Evolutionary conservation across 2,329 filamentous ascomycete species (phyloP).

Genomic region (Neodidymelliopsis sp.): DNA sequence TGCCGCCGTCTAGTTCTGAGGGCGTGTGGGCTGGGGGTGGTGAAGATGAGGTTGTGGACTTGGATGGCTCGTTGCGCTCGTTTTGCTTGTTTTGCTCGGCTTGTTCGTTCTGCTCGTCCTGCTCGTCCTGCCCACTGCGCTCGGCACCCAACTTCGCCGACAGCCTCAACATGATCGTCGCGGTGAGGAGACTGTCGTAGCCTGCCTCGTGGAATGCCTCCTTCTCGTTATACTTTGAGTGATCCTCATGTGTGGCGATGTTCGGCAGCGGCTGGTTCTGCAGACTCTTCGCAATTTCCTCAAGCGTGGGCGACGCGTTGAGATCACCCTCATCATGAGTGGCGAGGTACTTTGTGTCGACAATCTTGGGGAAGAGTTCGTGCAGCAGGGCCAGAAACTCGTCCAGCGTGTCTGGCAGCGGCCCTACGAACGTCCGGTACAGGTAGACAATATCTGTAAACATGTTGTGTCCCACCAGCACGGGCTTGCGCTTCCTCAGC

Average conservation of each 20-base stretch:
- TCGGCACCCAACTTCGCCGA: constrained; percentile 59
- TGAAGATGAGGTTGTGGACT: no score
- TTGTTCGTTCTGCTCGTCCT: neutral
- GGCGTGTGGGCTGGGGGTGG: no score
- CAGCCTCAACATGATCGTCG: constrained; percentile 64
- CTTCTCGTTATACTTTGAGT: constrained; percentile 52
- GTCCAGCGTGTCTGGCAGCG: constrained; percentile 61
- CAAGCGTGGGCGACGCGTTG: constrained; percentile 57
- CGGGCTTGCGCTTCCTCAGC: constrained; percentile 56
- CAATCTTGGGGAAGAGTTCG: constrained; percentile 62
- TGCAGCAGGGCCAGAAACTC: constrained; percentile 63
- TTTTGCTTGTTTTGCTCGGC: no score
- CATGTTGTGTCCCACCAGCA: constrained; percentile 70
- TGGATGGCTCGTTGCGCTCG: no score
- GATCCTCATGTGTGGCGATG: constrained; percentile 43
- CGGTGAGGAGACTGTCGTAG: constrained; percentile 68
- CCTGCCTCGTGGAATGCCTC: constrained; percentile 66
- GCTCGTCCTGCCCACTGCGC: constrained; percentile 1
- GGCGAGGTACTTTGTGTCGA: constrained; percentile 71
- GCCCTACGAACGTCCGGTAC: constrained; percentile 67
- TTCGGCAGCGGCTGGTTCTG: constrained; percentile 52
- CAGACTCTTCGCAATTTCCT: constrained; percentile 58
- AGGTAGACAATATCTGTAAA: constrained; percentile 71
- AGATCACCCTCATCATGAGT: constrained; percentile 63
- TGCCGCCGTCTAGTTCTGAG: constrained; percentile 19